phyloP scores from a whole-genome alignment of 1,139 yeast species.

The Suhomyces wounanorum region DNA sequence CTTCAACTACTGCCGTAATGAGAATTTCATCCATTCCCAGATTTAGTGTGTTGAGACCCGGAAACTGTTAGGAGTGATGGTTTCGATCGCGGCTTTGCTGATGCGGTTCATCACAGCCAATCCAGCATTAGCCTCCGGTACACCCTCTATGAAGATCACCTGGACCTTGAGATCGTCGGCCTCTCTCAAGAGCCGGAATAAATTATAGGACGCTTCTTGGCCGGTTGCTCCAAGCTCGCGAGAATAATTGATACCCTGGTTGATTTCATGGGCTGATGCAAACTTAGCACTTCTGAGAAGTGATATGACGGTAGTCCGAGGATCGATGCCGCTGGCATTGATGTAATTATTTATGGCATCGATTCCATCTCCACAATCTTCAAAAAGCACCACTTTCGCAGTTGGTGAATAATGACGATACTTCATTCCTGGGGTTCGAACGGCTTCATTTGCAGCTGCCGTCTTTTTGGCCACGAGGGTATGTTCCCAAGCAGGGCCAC shows the following conservation, averaged over 20 bases:
- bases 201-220: conserved; percentile 66
- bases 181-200: conserved; percentile 71
- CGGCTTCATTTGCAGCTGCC: conserved; percentile 68
- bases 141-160: conserved; percentile 72
- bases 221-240: conserved; percentile 60
- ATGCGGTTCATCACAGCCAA: conserved; percentile 92
- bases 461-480: conserved; percentile 65
- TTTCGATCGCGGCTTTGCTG: conserved; percentile 76
- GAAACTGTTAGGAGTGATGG: conserved; percentile 20
- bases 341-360: conserved; percentile 32
- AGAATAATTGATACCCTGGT: conserved; percentile 30
- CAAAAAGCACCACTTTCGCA: conserved; percentile 77
- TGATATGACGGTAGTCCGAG: conserved; percentile 39
- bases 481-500: conserved; percentile 67
- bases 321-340: conserved; percentile 17
- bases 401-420: conserved; percentile 92
- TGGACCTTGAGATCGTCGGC: conserved; percentile 68
- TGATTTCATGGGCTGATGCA: conserved; percentile 24
- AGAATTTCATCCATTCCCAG: neutral
- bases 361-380: conserved; percentile 50
- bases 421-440: conserved; percentile 97
- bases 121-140: conserved; percentile 73
- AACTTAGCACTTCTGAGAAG: conserved; percentile 47
- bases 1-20: neutral
- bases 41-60: neutral